Conservation (phyloP, 192 early-diverging fungal genomes). For the Mortierella claussenii region DNA sequence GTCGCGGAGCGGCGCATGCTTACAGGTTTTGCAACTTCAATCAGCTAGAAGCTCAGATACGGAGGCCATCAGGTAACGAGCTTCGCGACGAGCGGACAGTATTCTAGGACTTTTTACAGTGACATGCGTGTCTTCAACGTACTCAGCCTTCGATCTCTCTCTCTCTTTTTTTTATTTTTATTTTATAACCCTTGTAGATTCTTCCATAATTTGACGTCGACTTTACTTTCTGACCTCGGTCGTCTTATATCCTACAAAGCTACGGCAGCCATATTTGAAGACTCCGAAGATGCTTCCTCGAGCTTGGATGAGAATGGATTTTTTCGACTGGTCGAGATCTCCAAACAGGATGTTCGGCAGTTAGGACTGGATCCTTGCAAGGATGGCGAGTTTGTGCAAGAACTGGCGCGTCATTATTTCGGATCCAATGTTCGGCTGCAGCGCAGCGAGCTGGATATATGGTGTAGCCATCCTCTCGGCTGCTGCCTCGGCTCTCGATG, state of each 20-base stretch:
- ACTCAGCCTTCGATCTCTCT: background rate
- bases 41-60: slow-evolving; percentile 36
- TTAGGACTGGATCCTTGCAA: slow-evolving; percentile 56
- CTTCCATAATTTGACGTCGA: slow-evolving; percentile 53
- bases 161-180: background rate
- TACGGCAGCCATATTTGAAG: slow-evolving; percentile 46
- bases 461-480: slow-evolving; percentile 6
- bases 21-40: slow-evolving; percentile 9
- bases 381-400: slow-evolving; percentile 55
- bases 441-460: slow-evolving; percentile 13
- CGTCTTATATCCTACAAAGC: slow-evolving; percentile 37
- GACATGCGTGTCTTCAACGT: no score
- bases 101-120: no score
- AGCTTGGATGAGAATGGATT: background rate
- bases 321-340: slow-evolving; percentile 3
- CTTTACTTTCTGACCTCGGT: slow-evolving; percentile 34
- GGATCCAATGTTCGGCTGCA: slow-evolving; percentile 43
- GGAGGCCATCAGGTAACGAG: slow-evolving; percentile 44
- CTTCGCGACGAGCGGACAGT: no score
- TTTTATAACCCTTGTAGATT: slow-evolving; percentile 43
- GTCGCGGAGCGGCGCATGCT: slow-evolving; percentile 3
- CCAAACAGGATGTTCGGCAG: slow-evolving; percentile 51
- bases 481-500: background rate
- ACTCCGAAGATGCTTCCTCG: background rate
- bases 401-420: slow-evolving; percentile 60